Conservation (phyloP, 169 alveolate species). For the Plasmodium sp. region DNA sequence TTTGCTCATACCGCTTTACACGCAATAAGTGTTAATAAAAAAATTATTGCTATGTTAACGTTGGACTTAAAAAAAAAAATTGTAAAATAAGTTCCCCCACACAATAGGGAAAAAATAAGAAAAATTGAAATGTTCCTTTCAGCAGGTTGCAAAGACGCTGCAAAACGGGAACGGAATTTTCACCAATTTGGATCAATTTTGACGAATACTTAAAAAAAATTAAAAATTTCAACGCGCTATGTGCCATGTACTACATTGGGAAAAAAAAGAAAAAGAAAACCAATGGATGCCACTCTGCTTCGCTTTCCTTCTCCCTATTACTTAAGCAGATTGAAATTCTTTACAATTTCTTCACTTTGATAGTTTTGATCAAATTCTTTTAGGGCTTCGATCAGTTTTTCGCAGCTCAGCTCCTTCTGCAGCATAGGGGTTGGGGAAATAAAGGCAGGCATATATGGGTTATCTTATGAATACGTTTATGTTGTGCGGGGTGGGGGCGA, state of each 20-base stretch:
- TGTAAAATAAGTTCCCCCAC: neutral
- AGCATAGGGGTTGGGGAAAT: neutral
- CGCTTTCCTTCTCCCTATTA: neutral
- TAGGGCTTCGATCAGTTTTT: constrained; percentile 16
- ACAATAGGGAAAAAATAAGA: neutral
- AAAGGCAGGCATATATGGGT: neutral
- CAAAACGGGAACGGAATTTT: neutral
- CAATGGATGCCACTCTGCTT: neutral
- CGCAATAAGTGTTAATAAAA: neutral
- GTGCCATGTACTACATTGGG: neutral
- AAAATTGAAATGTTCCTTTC: neutral
- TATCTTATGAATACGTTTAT: neutral
- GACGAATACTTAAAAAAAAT: neutral
- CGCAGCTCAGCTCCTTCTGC: constrained; percentile 39
- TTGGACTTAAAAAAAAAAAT: neutral
- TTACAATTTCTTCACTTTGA: constrained; percentile 30
- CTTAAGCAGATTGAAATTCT: constrained; percentile 38
- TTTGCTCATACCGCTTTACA: neutral
- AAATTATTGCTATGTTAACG: neutral
- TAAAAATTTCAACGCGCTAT: neutral
- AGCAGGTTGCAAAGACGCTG: neutral
- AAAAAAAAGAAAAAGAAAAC: neutral
- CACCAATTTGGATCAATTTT: neutral
- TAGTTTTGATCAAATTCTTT: constrained; percentile 24
- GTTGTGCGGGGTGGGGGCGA: neutral